Conservation (phyloP, 176 grass and related monocot species). For the Stipa capillata region DNA sequence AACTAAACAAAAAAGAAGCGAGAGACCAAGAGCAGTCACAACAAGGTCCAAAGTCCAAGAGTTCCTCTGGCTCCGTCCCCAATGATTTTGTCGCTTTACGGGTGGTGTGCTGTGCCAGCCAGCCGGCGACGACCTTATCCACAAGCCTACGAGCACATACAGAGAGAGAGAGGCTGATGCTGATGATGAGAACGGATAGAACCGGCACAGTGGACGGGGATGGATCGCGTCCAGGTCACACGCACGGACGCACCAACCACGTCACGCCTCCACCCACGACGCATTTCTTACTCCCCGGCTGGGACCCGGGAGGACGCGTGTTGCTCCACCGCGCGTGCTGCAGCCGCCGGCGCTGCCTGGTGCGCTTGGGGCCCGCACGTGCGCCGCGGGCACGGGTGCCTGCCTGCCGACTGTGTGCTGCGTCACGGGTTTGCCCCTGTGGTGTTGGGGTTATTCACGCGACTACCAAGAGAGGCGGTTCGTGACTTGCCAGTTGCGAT, state of each 20-base stretch:
- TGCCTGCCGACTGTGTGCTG: background rate
- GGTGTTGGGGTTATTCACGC: too few species aligned
- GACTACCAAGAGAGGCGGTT: background rate
- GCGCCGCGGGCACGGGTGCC: background rate
- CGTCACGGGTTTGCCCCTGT: background rate
- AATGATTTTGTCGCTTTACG: slow-evolving; percentile 16
- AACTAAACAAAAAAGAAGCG: too few species aligned
- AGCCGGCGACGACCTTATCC: slow-evolving; percentile 12
- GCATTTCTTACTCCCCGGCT: background rate
- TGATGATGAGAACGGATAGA: background rate
- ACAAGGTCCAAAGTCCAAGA: background rate
- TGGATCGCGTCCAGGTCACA: background rate
- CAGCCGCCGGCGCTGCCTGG: background rate
- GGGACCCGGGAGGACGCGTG: slow-evolving; percentile 2
- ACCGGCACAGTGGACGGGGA: background rate
- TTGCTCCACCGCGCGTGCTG: background rate
- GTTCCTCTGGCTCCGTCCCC: background rate
- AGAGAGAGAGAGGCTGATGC: background rate
- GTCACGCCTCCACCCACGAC: background rate
- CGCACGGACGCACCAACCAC: background rate
- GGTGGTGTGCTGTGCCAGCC: background rate
- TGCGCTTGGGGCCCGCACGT: background rate
- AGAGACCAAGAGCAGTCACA: too few species aligned
- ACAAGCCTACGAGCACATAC: background rate
- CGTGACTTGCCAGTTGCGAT: too few species aligned